Percentiles rank a stretch among this genome's conserved stretches.
Conservation (phyloP, 2,329 filamentous ascomycete genomes). For the Dactylellina haptotyla region DNA sequence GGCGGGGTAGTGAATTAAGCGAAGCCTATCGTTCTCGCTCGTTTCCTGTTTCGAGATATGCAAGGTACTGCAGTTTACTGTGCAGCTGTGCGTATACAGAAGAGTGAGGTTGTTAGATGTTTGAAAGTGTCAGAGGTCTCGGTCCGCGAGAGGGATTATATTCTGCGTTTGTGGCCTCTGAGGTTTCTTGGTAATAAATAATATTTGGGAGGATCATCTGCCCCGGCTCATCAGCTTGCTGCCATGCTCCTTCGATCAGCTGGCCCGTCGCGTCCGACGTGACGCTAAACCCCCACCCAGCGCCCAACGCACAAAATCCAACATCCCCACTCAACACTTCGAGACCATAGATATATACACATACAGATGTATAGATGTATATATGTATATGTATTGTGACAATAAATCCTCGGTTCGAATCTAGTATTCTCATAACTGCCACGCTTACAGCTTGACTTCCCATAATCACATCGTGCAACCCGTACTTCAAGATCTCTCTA, state of each 20-base stretch:
- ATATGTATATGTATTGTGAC: no score
- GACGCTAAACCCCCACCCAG: background rate
- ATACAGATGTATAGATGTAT: background rate
- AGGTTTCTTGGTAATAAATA: slow-evolving; percentile 4
- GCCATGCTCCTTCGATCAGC: slow-evolving; percentile 24
- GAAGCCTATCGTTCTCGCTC: no score
- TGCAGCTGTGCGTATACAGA: background rate
- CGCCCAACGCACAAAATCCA: slow-evolving; percentile 41
- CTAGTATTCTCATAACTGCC: slow-evolving; percentile 66
- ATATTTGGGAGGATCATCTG: slow-evolving; percentile 17
- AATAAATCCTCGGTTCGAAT: background rate
- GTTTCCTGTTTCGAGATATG: slow-evolving; percentile 18
- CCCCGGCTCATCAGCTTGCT: slow-evolving; percentile 16
- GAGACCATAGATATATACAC: no score
- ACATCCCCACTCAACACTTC: slow-evolving; percentile 1
- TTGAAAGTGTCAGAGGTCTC: background rate
- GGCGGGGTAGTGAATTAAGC: slow-evolving; percentile 46
- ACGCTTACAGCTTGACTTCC: slow-evolving; percentile 67
- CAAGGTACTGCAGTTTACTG: slow-evolving; percentile 31
- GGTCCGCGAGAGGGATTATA: background rate
- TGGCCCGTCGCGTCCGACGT: slow-evolving; percentile 13
- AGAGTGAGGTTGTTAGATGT: slow-evolving; percentile 3
- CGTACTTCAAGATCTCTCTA: slow-evolving; percentile 68
- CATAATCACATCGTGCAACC: slow-evolving; percentile 70
- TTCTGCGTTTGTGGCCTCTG: background rate